Base-by-base conservation (phyloP, 768 basidiomycete genomes). In the Daedaleopsis sinensis region DNA sequence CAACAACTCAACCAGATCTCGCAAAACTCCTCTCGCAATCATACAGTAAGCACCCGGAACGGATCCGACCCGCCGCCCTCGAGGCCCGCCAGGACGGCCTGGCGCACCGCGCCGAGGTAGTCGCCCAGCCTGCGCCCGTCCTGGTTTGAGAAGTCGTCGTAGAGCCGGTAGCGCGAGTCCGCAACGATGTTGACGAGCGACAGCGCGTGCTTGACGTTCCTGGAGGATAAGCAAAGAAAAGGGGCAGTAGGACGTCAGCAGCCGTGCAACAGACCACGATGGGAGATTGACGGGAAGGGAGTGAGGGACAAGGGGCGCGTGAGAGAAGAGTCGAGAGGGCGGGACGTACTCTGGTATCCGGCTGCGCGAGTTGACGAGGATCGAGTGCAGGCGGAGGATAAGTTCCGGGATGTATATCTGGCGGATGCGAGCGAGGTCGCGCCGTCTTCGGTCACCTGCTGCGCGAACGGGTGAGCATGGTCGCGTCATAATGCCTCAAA, bases 321-420 rank as follows among this genome's bases (percentile, higher is more conserved):
- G 27, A 32, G 27, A 32, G 8, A 51, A n/a, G 46, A 23, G 18
- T 50, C 43, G n/a, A n/a, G 47, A 23, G 47, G 48, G 44, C 16
- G 43, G 32, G 32, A 79, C 87, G 54, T 66, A 91, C 94, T 84
- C 81, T 50, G 89, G 86, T 44, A 94, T 80, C 21, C 84, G 75
- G 11, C 78, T 73, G 9, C 87, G 78, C 6, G 94, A 93, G 37
- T 79, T 75, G 61, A 85, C 82, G 12, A 98, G 76, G 52, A 89
- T 76, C 47, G 83, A 79, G 69, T 98, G 95, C 2, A 98, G 77
- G 21, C 93, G 86, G 64, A 98, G 81, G 66, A 98, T 85, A 21
- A 98, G 80, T 71, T 97, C 94, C 0, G 95, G 96, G 24, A 97
- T 79, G 73, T 90, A 96, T 35, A 96, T 86, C 68, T 94, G 89